Percentiles rank a stretch among this genome's conserved stretches.
Evolutionary conservation across 306 rosid species (phyloP).

Genomic region (Cicer cuneatum): DNA sequence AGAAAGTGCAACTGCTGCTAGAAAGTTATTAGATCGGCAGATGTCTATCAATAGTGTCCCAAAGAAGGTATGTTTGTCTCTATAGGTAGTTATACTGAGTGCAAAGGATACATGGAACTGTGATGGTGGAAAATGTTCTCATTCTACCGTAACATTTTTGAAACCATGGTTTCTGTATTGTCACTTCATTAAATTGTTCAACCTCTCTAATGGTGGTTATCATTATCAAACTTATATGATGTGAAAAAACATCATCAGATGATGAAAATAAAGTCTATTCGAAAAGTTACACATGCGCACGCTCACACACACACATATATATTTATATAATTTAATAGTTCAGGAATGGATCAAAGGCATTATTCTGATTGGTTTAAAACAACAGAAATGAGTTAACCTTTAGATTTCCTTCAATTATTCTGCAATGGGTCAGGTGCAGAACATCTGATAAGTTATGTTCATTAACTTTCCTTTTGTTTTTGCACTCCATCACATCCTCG

Average conservation of each 20-base stretch:
- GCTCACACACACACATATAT: background rate
- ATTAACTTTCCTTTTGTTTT: constrained; percentile 31
- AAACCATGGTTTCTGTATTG: constrained; percentile 2
- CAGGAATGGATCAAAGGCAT: constrained; percentile 16
- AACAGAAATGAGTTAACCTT: constrained; percentile 8
- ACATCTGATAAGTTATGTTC: constrained; percentile 30
- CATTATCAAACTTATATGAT: constrained; percentile 21
- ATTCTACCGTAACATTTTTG: background rate
- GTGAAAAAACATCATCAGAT: background rate
- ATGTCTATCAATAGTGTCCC: constrained; percentile 99
- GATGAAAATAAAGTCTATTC: constrained; percentile 15
- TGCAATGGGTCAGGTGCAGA: constrained; percentile 33
- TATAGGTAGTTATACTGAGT: constrained; percentile 27
- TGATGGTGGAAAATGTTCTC: constrained; percentile 15
- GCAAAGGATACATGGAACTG: background rate
- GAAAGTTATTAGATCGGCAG: constrained; percentile 94
- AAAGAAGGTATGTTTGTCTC: constrained; percentile 71
- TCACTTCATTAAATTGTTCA: background rate
- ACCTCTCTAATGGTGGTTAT: constrained; percentile 7
- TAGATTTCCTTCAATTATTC: background rate
- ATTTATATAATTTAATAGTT: constrained; percentile 1
- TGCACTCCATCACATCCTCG: background rate
- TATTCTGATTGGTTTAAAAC: constrained; percentile 33
- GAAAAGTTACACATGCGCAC: background rate
- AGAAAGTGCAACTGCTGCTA: constrained; percentile 97